Conservation (phyloP, 768 basidiomycete species). For the Boletus sp. region DNA sequence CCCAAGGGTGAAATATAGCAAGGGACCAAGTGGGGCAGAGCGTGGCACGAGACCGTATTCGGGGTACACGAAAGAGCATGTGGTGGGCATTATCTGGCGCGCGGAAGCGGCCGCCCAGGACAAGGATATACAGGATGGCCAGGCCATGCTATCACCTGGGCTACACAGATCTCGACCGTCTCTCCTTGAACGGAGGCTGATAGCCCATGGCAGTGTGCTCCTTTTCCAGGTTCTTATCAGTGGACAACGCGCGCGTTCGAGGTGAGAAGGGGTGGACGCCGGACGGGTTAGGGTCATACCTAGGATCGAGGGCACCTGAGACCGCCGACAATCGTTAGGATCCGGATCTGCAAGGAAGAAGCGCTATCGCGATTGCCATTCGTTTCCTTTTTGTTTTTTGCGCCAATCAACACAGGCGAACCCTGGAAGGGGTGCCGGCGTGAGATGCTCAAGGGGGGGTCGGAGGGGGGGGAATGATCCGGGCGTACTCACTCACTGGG, state of each 20-base stretch:
- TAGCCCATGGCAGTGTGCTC: not conserved
- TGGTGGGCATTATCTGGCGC: conserved; percentile 3
- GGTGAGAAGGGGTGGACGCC: not conserved
- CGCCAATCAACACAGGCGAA: conserved; percentile 20
- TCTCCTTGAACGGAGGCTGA: conserved; percentile 2
- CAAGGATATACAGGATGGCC: conserved; percentile 16
- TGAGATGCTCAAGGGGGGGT: not conserved
- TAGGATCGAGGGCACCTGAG: conserved; percentile 22
- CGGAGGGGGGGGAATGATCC: conserved; percentile 7
- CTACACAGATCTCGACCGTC: not conserved
- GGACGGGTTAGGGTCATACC: conserved; percentile 14
- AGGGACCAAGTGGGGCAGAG: conserved; percentile 5
- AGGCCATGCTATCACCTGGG: not conserved
- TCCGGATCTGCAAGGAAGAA: conserved; percentile 29
- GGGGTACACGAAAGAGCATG: not conserved
- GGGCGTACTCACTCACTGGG: not conserved
- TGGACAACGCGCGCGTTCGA: not conserved
- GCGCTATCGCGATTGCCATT: conserved; percentile 9
- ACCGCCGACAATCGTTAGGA: conserved; percentile 27
- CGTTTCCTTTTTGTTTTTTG: no score
- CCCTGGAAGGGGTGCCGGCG: not conserved
- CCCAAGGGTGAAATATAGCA: not conserved
- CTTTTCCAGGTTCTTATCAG: not conserved
- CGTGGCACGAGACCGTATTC: conserved; percentile 1
- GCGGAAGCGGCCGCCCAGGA: conserved; percentile 17